Conservation (phyloP, 306 rosid species). For the Vicia villosa region DNA sequence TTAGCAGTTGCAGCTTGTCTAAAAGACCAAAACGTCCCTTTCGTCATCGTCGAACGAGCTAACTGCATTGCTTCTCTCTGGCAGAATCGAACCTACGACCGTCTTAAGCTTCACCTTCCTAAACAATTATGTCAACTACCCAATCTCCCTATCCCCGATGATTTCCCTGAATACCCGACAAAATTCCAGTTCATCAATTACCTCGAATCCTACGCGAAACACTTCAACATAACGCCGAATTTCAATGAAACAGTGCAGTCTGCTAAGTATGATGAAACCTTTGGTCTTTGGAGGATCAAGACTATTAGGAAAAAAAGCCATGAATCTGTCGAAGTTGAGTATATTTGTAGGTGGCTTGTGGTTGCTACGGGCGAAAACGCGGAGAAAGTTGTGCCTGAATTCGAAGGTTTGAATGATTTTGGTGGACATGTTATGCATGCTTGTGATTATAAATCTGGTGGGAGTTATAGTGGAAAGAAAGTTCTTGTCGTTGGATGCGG, state of each 20-base stretch:
- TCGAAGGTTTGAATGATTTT: constrained; percentile 72
- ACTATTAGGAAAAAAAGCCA: constrained; percentile 35
- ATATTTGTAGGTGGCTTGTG: constrained; percentile 87
- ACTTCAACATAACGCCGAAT: constrained; percentile 67
- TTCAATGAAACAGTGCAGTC: constrained; percentile 92
- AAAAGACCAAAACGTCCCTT: constrained; percentile 79
- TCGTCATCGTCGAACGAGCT: constrained; percentile 69
- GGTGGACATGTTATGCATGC: constrained; percentile 76
- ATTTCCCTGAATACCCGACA: constrained; percentile 81
- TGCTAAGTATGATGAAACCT: constrained; percentile 81
- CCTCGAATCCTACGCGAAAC: constrained; percentile 73
- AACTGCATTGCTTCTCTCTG: constrained; percentile 92
- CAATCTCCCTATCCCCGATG: constrained; percentile 67
- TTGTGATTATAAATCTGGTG: constrained; percentile 83
- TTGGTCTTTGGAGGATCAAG: constrained; percentile 81
- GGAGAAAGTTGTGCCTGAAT: constrained; percentile 75
- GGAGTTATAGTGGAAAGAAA: constrained; percentile 47
- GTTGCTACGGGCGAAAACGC: constrained; percentile 97
- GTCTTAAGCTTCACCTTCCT: constrained; percentile 94
- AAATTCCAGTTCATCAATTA: constrained; percentile 78
- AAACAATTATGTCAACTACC: constrained; percentile 85
- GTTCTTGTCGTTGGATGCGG: constrained; percentile 95
- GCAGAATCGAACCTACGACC: constrained; percentile 76
- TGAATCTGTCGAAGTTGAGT: constrained; percentile 56
- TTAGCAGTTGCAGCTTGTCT: constrained; percentile 83